A percentile compares a stretch with the other conserved stretches of the same genome.
Conservation (phyloP, 2,329 filamentous ascomycete genomes). For the Arthrobotrys sphaeroides region DNA sequence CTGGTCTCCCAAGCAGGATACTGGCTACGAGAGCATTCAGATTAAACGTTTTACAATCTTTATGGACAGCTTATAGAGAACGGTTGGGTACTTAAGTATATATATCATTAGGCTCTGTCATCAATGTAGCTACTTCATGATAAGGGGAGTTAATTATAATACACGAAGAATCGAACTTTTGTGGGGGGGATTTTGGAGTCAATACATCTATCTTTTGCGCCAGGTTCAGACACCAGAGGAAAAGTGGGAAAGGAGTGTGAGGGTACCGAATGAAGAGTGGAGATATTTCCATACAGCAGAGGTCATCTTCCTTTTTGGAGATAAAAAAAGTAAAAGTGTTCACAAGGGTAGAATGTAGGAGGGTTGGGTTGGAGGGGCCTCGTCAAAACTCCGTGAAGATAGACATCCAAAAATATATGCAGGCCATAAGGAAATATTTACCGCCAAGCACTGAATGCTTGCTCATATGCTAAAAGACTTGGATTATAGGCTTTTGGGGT, state of each 20-base stretch:
- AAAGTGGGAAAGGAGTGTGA: neutral
- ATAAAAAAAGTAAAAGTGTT: conserved; percentile 34
- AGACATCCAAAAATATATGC: conserved; percentile 43
- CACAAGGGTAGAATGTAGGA: conserved; percentile 32
- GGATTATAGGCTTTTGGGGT: neutral
- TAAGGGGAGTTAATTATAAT: conserved; percentile 46
- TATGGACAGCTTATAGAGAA: too few relatives aligned
- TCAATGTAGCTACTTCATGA: conserved; percentile 43
- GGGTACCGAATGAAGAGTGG: conserved; percentile 41
- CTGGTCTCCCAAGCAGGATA: too few relatives aligned
- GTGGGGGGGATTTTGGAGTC: conserved; percentile 2
- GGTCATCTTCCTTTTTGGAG: neutral
- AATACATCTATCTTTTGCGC: conserved; percentile 52
- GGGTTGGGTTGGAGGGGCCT: neutral
- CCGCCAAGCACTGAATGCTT: conserved; percentile 19
- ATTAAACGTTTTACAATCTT: too few relatives aligned
- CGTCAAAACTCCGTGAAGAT: conserved; percentile 52
- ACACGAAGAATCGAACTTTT: conserved; percentile 53
- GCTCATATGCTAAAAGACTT: conserved; percentile 36
- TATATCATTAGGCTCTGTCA: neutral
- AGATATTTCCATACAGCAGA: conserved; percentile 54
- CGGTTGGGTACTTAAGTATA: too few relatives aligned
- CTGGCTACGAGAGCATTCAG: too few relatives aligned
- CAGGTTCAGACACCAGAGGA: conserved; percentile 36
- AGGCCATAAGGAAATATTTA: conserved; percentile 51